Evolutionary conservation across 768 basidiomycete genomes (phyloP).

Genomic region (Suillus sp.): DNA sequence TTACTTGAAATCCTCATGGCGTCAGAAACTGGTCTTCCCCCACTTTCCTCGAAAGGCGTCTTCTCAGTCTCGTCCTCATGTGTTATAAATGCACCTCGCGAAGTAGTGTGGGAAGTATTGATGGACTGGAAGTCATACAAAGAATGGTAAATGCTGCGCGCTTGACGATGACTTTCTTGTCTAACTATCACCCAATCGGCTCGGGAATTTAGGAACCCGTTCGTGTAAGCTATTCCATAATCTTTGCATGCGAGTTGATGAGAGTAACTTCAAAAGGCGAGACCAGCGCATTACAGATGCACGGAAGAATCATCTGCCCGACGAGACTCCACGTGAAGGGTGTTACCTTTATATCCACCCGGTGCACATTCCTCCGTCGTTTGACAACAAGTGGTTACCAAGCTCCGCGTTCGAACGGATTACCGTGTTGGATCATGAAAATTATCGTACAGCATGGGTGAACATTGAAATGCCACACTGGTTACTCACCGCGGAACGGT

Average conservation of each 20-base stretch:
- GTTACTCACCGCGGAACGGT: constrained; percentile 57
- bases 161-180: constrained; percentile 6
- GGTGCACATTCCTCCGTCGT: constrained; percentile 63
- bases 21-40: constrained; percentile 36
- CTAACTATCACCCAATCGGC: constrained; percentile 9
- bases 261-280: constrained; percentile 40
- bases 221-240: constrained; percentile 47
- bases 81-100: constrained; percentile 60
- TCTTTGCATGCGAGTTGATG: constrained; percentile 9
- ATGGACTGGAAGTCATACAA: constrained; percentile 62
- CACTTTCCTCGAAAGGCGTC: constrained; percentile 43
- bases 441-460: constrained; percentile 61
- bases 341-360: constrained; percentile 47
- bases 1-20: not conserved
- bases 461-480: constrained; percentile 43
- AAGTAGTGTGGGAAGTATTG: constrained; percentile 62
- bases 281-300: constrained; percentile 48
- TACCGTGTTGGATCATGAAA: constrained; percentile 52
- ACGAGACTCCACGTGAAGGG: constrained; percentile 53
- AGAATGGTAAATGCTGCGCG: constrained; percentile 51
- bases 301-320: constrained; percentile 38
- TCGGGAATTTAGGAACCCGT: constrained; percentile 57
- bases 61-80: constrained; percentile 49
- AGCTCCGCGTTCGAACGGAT: constrained; percentile 47
- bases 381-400: constrained; percentile 41